A percentile compares a stretch with the other conserved stretches of the same genome.
Conservation (phyloP, 129 eudicot genomes). For the Pulicaria dysenterica region DNA sequence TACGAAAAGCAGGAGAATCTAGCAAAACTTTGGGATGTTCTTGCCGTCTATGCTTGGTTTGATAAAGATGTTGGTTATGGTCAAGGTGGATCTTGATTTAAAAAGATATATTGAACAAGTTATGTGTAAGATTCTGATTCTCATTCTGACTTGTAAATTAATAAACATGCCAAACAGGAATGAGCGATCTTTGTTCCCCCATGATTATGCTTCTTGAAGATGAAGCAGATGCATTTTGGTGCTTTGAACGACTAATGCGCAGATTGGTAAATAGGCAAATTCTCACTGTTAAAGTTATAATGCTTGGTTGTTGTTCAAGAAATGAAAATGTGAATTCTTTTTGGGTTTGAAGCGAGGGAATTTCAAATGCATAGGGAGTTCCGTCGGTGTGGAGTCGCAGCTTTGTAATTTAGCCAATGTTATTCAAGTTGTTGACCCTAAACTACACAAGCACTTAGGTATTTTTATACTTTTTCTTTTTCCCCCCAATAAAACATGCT, state of each 20-base stretch:
- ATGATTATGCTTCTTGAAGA: slow-evolving; percentile 92
- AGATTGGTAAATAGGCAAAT: slow-evolving; percentile 59
- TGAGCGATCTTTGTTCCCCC: slow-evolving; percentile 99
- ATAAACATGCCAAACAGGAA: slow-evolving; percentile 54
- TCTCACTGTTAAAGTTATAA: slow-evolving; percentile 13
- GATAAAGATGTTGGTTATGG: slow-evolving; percentile 93
- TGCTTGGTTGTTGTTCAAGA: background rate
- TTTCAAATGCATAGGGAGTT: slow-evolving; percentile 67
- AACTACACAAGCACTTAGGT: slow-evolving; percentile 84
- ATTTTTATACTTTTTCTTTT: background rate
- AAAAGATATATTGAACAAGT: background rate
- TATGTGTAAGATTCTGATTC: slow-evolving; percentile 6
- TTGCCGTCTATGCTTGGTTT: slow-evolving; percentile 90
- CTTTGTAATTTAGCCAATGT: slow-evolving; percentile 64
- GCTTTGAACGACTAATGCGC: slow-evolving; percentile 96
- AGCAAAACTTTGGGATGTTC: slow-evolving; percentile 90
- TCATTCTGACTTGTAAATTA: background rate
- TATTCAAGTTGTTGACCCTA: slow-evolving; percentile 87
- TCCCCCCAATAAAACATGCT: background rate
- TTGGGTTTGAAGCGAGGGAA: slow-evolving; percentile 65
- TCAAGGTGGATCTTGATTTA: slow-evolving; percentile 65
- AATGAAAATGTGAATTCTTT: slow-evolving; percentile 9
- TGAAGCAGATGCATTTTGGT: slow-evolving; percentile 98
- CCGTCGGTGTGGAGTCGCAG: slow-evolving; percentile 78
- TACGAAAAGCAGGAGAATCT: slow-evolving; percentile 83